Evolutionary conservation across 1,284 basidiomycete genomes (phyloP).

Genomic region (Ganoderma lucidum): DNA sequence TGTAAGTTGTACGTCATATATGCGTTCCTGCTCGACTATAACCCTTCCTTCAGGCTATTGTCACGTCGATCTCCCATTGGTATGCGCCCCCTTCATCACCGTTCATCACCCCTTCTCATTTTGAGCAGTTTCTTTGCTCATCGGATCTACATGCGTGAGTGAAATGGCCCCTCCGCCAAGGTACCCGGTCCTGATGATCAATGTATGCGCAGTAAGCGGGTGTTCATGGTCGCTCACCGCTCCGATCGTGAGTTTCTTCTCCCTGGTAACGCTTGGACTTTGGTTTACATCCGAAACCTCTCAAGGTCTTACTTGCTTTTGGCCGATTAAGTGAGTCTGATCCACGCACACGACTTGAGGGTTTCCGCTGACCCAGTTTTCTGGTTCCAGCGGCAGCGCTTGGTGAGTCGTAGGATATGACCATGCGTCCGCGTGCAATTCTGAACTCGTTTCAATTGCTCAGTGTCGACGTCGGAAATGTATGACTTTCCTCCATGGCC

Average conservation of each 20-base stretch:
- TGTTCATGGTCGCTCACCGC: constrained; percentile 45
- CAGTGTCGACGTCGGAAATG: constrained; percentile 48
- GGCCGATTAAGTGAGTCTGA: constrained; percentile 28
- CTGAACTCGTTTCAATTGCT: not conserved
- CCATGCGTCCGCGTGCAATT: not conserved
- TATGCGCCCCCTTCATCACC: constrained; percentile 31
- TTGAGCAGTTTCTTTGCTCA: constrained; percentile 22
- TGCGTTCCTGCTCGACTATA: constrained; percentile 16
- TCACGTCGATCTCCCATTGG: constrained; percentile 48
- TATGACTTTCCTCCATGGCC: constrained; percentile 24
- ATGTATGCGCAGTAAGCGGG: constrained; percentile 44
- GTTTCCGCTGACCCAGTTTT: not conserved
- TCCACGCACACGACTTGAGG: not conserved
- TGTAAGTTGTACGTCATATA: constrained; percentile 29
- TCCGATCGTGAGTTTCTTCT: constrained; percentile 46
- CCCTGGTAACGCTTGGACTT: too few relatives aligned
- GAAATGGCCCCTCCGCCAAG: not conserved
- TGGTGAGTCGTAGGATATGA: constrained; percentile 17
- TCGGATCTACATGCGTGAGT: constrained; percentile 30
- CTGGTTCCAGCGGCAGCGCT: constrained; percentile 23
- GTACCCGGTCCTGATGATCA: not conserved
- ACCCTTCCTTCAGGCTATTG: constrained; percentile 30
- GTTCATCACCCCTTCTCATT: not conserved
- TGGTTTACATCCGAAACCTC: not conserved
- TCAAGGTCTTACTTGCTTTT: constrained; percentile 26